phyloP scores from a whole-genome alignment of 768 basidiomycete species.

The Tremella yokohamensis region DNA sequence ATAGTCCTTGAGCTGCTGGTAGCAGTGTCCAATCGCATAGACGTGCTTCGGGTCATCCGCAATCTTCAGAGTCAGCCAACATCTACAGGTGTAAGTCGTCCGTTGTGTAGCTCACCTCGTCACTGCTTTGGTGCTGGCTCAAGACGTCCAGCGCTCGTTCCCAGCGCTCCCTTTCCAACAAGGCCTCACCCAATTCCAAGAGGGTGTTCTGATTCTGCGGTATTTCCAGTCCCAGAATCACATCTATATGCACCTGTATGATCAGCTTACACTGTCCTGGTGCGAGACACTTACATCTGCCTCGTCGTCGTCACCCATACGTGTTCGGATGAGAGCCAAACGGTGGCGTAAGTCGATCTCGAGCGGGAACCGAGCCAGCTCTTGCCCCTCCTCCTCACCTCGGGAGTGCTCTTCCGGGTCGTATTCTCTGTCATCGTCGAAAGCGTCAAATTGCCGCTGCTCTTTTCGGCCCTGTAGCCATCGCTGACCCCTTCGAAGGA shows the following conservation, averaged over 20 bases:
- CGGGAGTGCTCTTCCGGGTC: constrained; percentile 54
- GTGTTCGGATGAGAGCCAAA: constrained; percentile 75
- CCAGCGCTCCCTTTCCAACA: constrained; percentile 71
- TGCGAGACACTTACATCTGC: constrained; percentile 74
- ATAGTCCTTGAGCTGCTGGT: constrained; percentile 69
- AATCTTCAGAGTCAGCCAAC: constrained; percentile 57
- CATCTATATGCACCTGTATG: constrained; percentile 67
- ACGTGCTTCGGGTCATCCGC: constrained; percentile 49
- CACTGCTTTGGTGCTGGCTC: constrained; percentile 69
- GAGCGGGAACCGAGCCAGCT: constrained; percentile 60
- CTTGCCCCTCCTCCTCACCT: constrained; percentile 51
- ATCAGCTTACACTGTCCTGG: no score
- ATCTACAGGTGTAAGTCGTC: no score
- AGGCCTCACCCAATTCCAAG: constrained; percentile 78
- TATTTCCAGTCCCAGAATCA: constrained; percentile 68
- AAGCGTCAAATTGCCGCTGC: constrained; percentile 74
- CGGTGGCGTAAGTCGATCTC: constrained; percentile 78
- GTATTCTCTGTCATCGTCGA: constrained; percentile 85
- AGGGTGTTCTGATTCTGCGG: constrained; percentile 74
- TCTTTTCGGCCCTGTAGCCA: constrained; percentile 84
- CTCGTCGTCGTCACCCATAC: constrained; percentile 72
- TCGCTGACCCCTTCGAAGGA: constrained; percentile 70
- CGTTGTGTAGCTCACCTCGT: constrained; percentile 60
- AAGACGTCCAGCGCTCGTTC: constrained; percentile 76
- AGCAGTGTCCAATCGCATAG: constrained; percentile 72